Evolutionary conservation across 129 eudicot genomes (phyloP), one percentile per base, ranked within the genome.

Genomic region (Dittrichia graveolens): DNA sequence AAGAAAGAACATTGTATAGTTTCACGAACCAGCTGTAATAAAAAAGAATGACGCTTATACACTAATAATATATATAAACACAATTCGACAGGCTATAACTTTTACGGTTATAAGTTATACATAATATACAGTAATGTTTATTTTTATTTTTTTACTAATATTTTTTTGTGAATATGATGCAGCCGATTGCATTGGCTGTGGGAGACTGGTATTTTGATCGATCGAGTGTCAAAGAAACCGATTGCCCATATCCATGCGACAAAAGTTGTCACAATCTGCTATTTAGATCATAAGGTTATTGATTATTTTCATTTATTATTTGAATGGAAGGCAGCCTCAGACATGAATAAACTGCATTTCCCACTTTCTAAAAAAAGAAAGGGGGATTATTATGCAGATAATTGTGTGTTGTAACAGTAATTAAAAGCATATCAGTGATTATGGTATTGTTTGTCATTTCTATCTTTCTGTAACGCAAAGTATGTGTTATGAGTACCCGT

Each of bases 121-220:
- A 60, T 1, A 24, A 24, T 24, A 24, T 24, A 2, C 0, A 24
- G 31, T 24, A 24, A 24, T 24, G 31, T 24, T 24, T 24, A 24
- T 24, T 24, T 24, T 24, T 24, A 24, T 24, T 24, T 24, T 24
- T 24, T 24, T 24, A 24, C 2, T 67, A 39, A 3, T 67, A 5
- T 7, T 31, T 6, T 8, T 6, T 31, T 57, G 59, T 8, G 0
- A 4, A 5, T 31, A 65, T 58, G 46, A 34, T 76, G 81, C 96
- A 90, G 96, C 84, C 89, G 5, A 72, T 90, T 19, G 96, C 96
- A 13, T 59, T 85, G 78, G 91, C 96, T 38, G 91, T 87, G 9
- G 96, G 94, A 42, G 96, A 90, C 74, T 90, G 96, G 96, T 90
- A 78, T 64, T 90, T 83, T 55, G 95, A 87, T 40, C 80, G 96